Percentiles rank a stretch among this genome's conserved stretches.
phyloP scores from a whole-genome alignment of 2,329 filamentous ascomycete species.

The Neonectria punicea region DNA sequence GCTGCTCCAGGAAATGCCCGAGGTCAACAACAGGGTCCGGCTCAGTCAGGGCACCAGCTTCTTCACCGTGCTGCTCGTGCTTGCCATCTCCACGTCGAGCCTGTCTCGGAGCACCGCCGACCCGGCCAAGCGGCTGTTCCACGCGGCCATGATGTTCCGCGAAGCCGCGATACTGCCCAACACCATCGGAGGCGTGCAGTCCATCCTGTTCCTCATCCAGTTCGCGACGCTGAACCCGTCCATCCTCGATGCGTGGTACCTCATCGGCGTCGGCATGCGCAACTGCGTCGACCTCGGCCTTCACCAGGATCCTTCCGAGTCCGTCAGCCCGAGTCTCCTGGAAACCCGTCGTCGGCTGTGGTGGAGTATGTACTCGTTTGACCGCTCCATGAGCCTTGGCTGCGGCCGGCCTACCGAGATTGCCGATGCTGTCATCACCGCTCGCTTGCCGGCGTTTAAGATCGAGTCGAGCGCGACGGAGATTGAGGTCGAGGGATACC shows the following conservation, averaged over 20 bases:
- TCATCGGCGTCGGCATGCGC: constrained; percentile 40
- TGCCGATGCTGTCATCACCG: constrained; percentile 34
- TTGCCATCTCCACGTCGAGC: constrained; percentile 39
- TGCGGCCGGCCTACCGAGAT: constrained; percentile 37
- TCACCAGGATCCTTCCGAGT: constrained; percentile 36
- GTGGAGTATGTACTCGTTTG: constrained; percentile 44
- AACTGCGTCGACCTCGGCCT: constrained; percentile 39
- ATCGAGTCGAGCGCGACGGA: constrained; percentile 35
- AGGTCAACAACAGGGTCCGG: constrained; percentile 1
- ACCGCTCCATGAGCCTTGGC: constrained; percentile 39
- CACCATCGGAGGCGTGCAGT: constrained; percentile 40
- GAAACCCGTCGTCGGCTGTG: constrained; percentile 39
- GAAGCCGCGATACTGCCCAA: constrained; percentile 39
- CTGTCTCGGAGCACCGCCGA: constrained; percentile 38
- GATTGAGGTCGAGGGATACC: constrained; percentile 36
- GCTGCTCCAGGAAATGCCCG: neutral
- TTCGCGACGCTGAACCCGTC: constrained; percentile 41
- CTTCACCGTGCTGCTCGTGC: constrained; percentile 38
- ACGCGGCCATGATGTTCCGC: constrained; percentile 35
- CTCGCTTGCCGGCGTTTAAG: constrained; percentile 34
- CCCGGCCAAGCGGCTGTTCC: constrained; percentile 37
- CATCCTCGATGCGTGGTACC: constrained; percentile 37
- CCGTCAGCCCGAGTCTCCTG: constrained; percentile 30
- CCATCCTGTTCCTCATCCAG: constrained; percentile 39
- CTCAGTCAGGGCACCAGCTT: constrained; percentile 31